Evolutionary conservation across 441 rosid genomes (phyloP), one percentile per base, ranked within the genome.

Genomic region (Pelargonium citronellum): DNA sequence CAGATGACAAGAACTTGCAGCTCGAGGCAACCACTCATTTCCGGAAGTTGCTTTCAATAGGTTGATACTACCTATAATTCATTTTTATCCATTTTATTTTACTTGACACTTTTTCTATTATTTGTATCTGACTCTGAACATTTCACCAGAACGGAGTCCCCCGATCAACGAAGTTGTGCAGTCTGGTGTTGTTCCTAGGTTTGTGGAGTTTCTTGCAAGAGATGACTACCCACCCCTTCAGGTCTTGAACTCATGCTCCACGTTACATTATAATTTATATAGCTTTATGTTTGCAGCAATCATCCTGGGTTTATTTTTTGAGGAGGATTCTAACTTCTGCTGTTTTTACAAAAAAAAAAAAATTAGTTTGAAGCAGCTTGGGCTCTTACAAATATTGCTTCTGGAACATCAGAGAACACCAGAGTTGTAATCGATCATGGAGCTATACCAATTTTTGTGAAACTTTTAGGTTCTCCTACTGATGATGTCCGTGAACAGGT

Each of bases 141-240:
- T 73, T 53, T 60, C 12, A 78, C 69, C 80, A 86, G 89, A 79
- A 41, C 77, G 75, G 11, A 79, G 73, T 69, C 89, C 89, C 19
- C 87, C 89, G 0, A 84, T 86, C 66, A 66, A 84, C 55, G 87
- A 82, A 75, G 87, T 84, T 34, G 66, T 86, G 69, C 77, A 79
- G 73, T 69, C 84, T 53, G 89, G 89, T 66, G 87, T 78, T 69
- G 87, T 86, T 72, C 89, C 89, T 72, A 84, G 86, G 37, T 61
- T 86, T 73, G 85, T 84, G 27, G 82, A 79, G 24, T 79, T 83
- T 74, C 89, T 86, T 69, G 74, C 83, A 7, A 71, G 82, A 39
- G 83, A 82, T 71, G 87, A 82, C 69, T 82, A 77, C 71, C 63
- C 78, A 2, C 73, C 81, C 65, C 86, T 86, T 74, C 87, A 86